These are phyloP conservation scores for Cladosporium colombiae DNA, from an alignment of 2,329 filamentous ascomycete genomes.

Conservation along the genomic window DNA sequence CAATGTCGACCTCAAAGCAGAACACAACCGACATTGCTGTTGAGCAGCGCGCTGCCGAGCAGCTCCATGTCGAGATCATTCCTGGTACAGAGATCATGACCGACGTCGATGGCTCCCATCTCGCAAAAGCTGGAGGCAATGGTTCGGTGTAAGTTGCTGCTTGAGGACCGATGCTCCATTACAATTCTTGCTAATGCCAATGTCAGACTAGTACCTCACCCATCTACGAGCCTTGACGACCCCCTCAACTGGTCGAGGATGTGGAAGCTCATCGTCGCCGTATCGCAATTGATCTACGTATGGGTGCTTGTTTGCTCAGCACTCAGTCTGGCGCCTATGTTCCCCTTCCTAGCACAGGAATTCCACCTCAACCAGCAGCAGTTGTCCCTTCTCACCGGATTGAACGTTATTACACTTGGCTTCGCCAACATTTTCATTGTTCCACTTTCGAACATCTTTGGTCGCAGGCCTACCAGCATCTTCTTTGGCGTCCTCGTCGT, in stretches of 20 bases:
- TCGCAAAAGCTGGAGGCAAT: constrained; percentile 31
- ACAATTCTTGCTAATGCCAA: not conserved
- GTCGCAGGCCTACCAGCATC: constrained; percentile 43
- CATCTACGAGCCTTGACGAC: constrained; percentile 29
- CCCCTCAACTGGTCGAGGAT: constrained; percentile 33
- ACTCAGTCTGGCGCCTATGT: constrained; percentile 47
- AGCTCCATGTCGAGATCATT: constrained; percentile 33
- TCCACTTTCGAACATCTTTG: constrained; percentile 48
- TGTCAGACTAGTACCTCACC: constrained; percentile 32
- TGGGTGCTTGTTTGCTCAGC: constrained; percentile 47
- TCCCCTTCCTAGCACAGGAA: constrained; percentile 43
- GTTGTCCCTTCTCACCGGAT: constrained; percentile 44
- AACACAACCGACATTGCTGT: not conserved
- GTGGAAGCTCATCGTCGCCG: constrained; percentile 39
- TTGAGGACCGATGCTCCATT: not conserved
- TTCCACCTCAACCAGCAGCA: constrained; percentile 46
- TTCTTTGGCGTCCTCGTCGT: constrained; percentile 44
- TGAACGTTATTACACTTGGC: constrained; percentile 48
- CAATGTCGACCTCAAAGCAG: not conserved
- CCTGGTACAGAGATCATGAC: constrained; percentile 36
- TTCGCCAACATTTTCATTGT: constrained; percentile 49
- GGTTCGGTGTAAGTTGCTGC: constrained; percentile 30
- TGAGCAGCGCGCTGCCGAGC: constrained; percentile 24
- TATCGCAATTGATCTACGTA: constrained; percentile 44
- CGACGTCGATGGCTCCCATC: constrained; percentile 31